These are phyloP conservation scores for Angophora floribunda DNA, from an alignment of 345 rosid genomes.

Conservation along the genomic window DNA sequence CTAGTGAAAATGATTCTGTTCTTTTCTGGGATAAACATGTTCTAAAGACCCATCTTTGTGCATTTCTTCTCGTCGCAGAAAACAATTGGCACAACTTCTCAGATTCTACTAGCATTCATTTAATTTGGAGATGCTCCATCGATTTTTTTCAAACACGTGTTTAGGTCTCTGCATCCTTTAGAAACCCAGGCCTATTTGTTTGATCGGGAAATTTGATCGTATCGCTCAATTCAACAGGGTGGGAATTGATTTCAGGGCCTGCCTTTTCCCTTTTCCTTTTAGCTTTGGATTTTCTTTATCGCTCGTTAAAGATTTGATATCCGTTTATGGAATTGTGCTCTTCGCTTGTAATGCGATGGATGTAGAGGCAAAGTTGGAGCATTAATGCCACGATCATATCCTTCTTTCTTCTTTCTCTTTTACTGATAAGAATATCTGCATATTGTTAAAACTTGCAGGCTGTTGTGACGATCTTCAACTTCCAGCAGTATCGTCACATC, in stretches of 20 bases:
- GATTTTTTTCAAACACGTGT: background rate
- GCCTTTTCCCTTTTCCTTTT: background rate
- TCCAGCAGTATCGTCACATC: conserved; percentile 86
- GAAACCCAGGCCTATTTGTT: background rate
- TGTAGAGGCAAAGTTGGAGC: background rate
- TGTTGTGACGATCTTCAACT: conserved; percentile 59
- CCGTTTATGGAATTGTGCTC: background rate
- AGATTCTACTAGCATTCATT: background rate
- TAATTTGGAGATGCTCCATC: background rate
- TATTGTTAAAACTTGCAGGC: conserved; percentile 35
- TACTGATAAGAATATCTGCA: background rate
- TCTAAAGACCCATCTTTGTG: background rate
- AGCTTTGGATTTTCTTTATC: background rate
- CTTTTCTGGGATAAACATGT: background rate
- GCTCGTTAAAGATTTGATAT: background rate
- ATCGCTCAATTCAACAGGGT: background rate
- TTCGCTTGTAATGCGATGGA: background rate
- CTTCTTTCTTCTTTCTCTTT: background rate
- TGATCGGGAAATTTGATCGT: background rate
- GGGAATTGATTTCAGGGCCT: background rate
- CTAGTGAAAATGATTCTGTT: background rate
- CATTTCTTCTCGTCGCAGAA: background rate
- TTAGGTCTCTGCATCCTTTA: background rate
- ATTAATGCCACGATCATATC: background rate
- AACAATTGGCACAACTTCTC: background rate